Percentiles rank a stretch among this genome's conserved stretches.
Conservation (phyloP, 805 yeast species). For the Yarrowia sp. region DNA sequence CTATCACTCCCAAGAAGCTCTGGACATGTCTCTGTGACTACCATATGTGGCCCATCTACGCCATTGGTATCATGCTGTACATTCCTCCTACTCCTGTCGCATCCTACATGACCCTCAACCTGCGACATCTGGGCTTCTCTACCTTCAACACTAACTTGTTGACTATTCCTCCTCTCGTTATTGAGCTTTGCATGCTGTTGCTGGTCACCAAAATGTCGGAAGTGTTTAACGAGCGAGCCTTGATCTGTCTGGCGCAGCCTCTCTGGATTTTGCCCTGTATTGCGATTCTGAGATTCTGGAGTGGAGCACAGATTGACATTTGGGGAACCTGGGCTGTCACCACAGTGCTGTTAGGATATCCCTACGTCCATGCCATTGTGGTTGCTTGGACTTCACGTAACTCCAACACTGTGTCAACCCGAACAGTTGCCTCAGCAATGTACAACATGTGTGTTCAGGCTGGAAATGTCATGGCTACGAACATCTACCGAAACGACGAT, state of each 20-base stretch:
- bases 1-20: constrained; percentile 44
- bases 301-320: constrained; percentile 29
- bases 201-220: constrained; percentile 27
- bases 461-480: constrained; percentile 51
- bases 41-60: constrained; percentile 55
- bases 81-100: constrained; percentile 42
- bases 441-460: constrained; percentile 64
- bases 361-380: constrained; percentile 51
- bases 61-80: constrained; percentile 45
- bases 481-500: constrained; percentile 57
- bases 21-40: constrained; percentile 46
- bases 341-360: constrained; percentile 34
- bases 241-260: constrained; percentile 27
- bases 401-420: constrained; percentile 57
- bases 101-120: constrained; percentile 48
- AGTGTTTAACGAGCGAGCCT: constrained; percentile 26
- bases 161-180: constrained; percentile 39
- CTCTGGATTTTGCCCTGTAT: constrained; percentile 28
- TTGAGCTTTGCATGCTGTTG: constrained; percentile 27
- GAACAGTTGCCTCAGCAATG: constrained; percentile 63
- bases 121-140: constrained; percentile 50
- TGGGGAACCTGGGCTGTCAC: constrained; percentile 38
- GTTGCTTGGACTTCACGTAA: constrained; percentile 62
- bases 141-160: constrained; percentile 52
- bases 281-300: constrained; percentile 28